These are phyloP conservation scores for Thermothelomyces thermophilus DNA, from an alignment of 2,329 filamentous ascomycete genomes.

Conservation along the genomic window DNA sequence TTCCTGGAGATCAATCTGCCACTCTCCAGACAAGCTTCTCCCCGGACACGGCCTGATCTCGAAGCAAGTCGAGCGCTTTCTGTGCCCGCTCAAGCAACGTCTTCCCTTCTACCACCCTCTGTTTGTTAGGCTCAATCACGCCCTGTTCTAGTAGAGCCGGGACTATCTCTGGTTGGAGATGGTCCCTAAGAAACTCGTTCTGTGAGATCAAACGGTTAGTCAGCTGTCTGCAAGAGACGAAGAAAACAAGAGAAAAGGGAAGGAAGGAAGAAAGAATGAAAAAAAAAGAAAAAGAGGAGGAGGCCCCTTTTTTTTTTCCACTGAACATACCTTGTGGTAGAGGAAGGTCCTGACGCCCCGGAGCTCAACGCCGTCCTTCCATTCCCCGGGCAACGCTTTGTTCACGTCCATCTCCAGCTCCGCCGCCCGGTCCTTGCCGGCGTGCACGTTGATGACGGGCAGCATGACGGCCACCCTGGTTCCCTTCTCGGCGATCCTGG, in stretches of 20 bases:
- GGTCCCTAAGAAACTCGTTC: slow-evolving; percentile 50
- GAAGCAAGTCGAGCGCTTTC: slow-evolving; percentile 24
- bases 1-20: slow-evolving; percentile 19
- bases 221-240: background rate
- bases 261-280: too few relatives aligned
- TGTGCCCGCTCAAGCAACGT: slow-evolving; percentile 35
- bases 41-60: slow-evolving; percentile 23
- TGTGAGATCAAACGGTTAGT: slow-evolving; percentile 24
- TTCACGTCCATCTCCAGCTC: slow-evolving; percentile 48
- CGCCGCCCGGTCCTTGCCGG: slow-evolving; percentile 40
- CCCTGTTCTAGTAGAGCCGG: slow-evolving; percentile 38
- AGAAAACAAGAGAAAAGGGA: too few relatives aligned
- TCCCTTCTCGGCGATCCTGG: slow-evolving; percentile 42
- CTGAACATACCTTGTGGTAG: slow-evolving; percentile 42
- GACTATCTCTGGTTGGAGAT: slow-evolving; percentile 50
- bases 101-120: slow-evolving; percentile 37
- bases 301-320: too few relatives aligned
- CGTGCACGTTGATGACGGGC: slow-evolving; percentile 51
- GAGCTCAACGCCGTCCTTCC: slow-evolving; percentile 46
- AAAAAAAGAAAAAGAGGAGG: too few relatives aligned
- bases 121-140: slow-evolving; percentile 36
- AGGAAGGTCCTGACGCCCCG: slow-evolving; percentile 51
- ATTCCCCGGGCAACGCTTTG: slow-evolving; percentile 35
- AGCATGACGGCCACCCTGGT: slow-evolving; percentile 52
- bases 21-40: slow-evolving; percentile 29